Conservation (phyloP, 805 yeast species). For the Cyberlindnera petersonii region DNA sequence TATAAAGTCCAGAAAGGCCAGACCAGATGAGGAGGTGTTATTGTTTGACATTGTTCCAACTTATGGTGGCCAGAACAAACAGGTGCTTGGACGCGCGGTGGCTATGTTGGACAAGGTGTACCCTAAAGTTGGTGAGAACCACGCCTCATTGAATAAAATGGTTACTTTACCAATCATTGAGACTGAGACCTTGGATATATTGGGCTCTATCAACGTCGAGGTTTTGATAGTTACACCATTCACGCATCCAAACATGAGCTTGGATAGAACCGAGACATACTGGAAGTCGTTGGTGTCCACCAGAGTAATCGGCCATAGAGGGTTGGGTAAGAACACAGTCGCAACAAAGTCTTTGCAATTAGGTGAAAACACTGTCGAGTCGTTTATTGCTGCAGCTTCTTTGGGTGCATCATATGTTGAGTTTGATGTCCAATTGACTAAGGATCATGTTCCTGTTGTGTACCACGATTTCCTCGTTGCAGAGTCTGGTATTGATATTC, state of each 20-base stretch:
- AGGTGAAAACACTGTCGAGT: constrained; percentile 93
- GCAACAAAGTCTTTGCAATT: constrained; percentile 75
- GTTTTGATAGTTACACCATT: constrained; percentile 70
- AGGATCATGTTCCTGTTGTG: constrained; percentile 86
- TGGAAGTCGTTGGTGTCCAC: constrained; percentile 90
- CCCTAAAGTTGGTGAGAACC: constrained; percentile 63
- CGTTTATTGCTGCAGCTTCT: constrained; percentile 93
- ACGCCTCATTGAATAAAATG: constrained; percentile 61
- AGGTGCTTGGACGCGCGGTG: constrained; percentile 78
- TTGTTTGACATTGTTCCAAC: constrained; percentile 90
- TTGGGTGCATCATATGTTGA: constrained; percentile 96
- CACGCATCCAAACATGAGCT: constrained; percentile 59
- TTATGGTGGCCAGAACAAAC: constrained; percentile 49
- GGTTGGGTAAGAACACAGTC: constrained; percentile 81
- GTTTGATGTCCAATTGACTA: constrained; percentile 93
- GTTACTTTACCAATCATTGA: constrained; percentile 76
- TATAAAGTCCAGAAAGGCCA: constrained; percentile 53
- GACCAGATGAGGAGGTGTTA: constrained; percentile 51
- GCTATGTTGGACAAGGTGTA: constrained; percentile 60
- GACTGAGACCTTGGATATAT: constrained; percentile 60
- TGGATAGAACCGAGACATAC: constrained; percentile 70
- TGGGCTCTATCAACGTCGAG: constrained; percentile 79
- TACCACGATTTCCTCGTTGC: constrained; percentile 94
- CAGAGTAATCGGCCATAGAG: constrained; percentile 93
- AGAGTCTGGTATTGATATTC: constrained; percentile 92